Evolutionary conservation across 129 eudicot genomes (phyloP), one percentile per base, ranked within the genome.

Genomic region (Escallonia herrerae): DNA sequence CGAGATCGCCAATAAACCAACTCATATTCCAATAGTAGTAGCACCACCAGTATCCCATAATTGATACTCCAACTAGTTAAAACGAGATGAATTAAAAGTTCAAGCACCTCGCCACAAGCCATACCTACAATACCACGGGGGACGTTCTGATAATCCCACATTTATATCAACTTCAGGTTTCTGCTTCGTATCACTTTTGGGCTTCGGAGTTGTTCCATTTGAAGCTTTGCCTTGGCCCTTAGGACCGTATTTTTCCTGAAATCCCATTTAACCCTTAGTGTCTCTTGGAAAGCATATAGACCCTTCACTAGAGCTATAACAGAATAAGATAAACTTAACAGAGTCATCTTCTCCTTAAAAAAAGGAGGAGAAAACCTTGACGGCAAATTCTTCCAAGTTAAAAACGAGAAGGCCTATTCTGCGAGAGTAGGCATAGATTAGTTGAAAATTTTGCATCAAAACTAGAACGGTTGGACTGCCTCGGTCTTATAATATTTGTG

Each of bases 41-140:
- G n/a, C n/a, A 22, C 33, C 33, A 22, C 33, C 33, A 22, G 33
- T 22, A 22, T 22, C 1, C 33, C 33, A 22, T 22, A 22, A 0
- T 22, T 22, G 33, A 22, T 22, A 22, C 33, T n/a, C n/a, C n/a
- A n/a, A n/a, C n/a, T 22, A 22, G 33, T 22, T 22, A 22, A 22
- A 37, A 38, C 38, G 9, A 6, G 33, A 41, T 41, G 62, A 10
- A 66, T n/a, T 51, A 66, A 12, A 76, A 64, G 48, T 7, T 2
- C 41, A 66, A 48, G 46, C 59, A n/a, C 40, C 40, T 59, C 14
- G 54, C 53, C 33, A 22, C 33, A 22, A 22, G 33, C 41, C 76
- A 72, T 65, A 93, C 98, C 98, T 93, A 78, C 98, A 93, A 70
- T 85, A 93, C 98, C 98, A 93, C 39, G 98, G 98, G 64, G 95